Evolutionary conservation across 2,329 filamentous ascomycete species (phyloP), one percentile per base, ranked within the genome.

Genomic region (Colletotrichum phormii): DNA sequence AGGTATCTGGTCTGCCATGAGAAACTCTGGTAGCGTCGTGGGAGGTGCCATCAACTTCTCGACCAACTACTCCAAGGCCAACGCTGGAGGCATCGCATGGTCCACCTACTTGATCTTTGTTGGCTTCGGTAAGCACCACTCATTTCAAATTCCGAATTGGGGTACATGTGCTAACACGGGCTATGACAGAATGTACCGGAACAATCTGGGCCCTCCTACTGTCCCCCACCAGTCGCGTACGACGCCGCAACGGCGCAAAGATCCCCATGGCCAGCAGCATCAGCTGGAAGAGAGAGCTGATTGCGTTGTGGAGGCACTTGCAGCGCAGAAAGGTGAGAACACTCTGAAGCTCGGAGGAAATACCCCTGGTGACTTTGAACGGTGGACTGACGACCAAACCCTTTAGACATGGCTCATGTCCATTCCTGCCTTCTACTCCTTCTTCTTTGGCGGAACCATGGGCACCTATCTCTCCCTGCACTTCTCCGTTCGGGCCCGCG

Each of bases 21-120:
- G 76, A 0, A 77, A 77, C 59, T 76, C 76, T 5, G 76, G 76
- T 8, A 74, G 75, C 2, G 76, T 88, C 1, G 68, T 87, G 0
- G 86, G 86, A 12, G 85, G 85, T n/a, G 81, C 83, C 1, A 86
- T 88, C 68, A 83, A 85, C 0, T 80, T 88, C n/a, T 84, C 78
- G 1, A 78, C 87, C 46, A 88, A 88, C 69, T 59, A 76, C 13
- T 74, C 70, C 1, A 74, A 42, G 0, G 74, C 73, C n/a, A 60
- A 64, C 26, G 76, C 76, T 7, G 79, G 79, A 22, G 78, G 76
- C 53, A 73, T 80, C 18, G 75, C 75, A 4, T 76, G 77, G 61
- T 72, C 75, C 2, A 80, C 79, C 1, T 81, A 80, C 49, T 75
- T 81, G 31, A 72, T 80, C 57, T 78, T 81, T 54, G 76, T 81